phyloP scores from a whole-genome alignment of 2,329 filamentous ascomycete species.

The Geosmithia morbida region DNA sequence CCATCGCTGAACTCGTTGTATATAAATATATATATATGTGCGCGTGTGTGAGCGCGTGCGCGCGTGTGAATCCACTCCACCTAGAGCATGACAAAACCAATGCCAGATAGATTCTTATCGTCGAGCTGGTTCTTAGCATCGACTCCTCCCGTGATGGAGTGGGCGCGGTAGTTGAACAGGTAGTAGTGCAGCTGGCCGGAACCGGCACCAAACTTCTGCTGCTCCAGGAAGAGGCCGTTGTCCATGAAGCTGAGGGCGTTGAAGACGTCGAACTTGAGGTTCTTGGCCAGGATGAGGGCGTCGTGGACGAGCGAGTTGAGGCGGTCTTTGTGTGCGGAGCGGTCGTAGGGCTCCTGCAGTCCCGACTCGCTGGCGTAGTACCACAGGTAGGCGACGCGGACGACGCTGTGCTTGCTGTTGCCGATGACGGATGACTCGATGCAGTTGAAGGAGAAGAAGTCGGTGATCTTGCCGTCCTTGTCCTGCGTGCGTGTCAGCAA shows the following conservation, averaged over 20 bases:
- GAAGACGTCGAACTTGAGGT: constrained; percentile 81
- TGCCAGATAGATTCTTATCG: constrained; percentile 63
- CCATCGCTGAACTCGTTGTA: neutral
- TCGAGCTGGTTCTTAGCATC: constrained; percentile 68
- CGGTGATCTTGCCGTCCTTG: constrained; percentile 67
- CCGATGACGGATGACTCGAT: constrained; percentile 88
- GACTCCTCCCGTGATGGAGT: constrained; percentile 73
- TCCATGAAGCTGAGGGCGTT: constrained; percentile 90
- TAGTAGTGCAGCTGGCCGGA: constrained; percentile 96
- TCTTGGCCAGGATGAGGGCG: constrained; percentile 76
- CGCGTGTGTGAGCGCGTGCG: too few species aligned
- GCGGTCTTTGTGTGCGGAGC: constrained; percentile 54
- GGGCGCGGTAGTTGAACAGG: constrained; percentile 89
- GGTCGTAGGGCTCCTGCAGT: constrained; percentile 41
- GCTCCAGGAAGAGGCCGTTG: constrained; percentile 82
- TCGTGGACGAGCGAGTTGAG: constrained; percentile 73
- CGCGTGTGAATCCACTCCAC: constrained; percentile 4
- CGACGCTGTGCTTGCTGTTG: constrained; percentile 59
- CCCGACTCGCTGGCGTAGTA: constrained; percentile 86
- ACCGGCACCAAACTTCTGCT: constrained; percentile 88
- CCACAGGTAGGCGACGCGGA: constrained; percentile 89
- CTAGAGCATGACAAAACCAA: constrained; percentile 70
- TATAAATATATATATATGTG: too few species aligned
- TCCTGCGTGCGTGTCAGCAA: constrained; percentile 21
- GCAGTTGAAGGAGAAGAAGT: constrained; percentile 95